phyloP scores from a whole-genome alignment of 2,329 filamentous ascomycete species.

The Fusarium sp. region DNA sequence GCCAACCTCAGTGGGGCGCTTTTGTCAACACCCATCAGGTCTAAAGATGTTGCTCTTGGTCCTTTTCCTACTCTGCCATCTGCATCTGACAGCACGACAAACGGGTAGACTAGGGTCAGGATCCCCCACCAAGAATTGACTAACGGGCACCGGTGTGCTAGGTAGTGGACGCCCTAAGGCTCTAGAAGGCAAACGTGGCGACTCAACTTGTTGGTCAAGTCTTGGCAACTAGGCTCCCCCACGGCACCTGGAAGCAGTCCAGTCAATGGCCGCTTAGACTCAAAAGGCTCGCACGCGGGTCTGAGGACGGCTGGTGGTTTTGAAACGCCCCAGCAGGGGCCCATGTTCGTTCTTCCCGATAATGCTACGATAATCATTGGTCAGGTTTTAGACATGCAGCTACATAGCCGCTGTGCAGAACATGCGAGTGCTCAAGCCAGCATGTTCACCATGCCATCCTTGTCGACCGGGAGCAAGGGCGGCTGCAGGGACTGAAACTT shows the following conservation, averaged over 20 bases:
- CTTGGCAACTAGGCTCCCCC: constrained; percentile 42
- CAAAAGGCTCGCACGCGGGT: constrained; percentile 35
- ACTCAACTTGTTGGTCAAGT: constrained; percentile 35
- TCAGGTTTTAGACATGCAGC: constrained; percentile 50
- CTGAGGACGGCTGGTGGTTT: constrained; percentile 42
- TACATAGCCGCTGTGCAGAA: constrained; percentile 59
- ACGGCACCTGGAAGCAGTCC: constrained; percentile 32
- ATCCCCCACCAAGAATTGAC: constrained; percentile 41
- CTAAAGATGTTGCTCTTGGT: constrained; percentile 26
- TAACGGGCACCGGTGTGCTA: constrained; percentile 46
- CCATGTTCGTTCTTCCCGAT: constrained; percentile 47
- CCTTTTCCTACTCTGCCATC: constrained; percentile 41
- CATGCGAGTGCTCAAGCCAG: constrained; percentile 57
- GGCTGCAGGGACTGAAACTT: constrained; percentile 51
- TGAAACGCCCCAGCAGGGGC: constrained; percentile 50
- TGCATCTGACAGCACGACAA: constrained; percentile 47
- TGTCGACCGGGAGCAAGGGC: constrained; percentile 36
- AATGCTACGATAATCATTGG: constrained; percentile 49
- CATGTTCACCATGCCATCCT: constrained; percentile 45
- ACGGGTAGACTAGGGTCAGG: constrained; percentile 54
- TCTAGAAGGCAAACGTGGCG: constrained; percentile 44
- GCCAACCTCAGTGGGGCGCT: constrained; percentile 26
- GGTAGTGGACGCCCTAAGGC: constrained; percentile 35
- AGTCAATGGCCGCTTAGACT: constrained; percentile 36
- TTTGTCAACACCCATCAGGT: constrained; percentile 38